These are phyloP conservation scores for Hygrophorus pudorinus DNA, from an alignment of 768 basidiomycete genomes.

Conservation along the genomic window DNA sequence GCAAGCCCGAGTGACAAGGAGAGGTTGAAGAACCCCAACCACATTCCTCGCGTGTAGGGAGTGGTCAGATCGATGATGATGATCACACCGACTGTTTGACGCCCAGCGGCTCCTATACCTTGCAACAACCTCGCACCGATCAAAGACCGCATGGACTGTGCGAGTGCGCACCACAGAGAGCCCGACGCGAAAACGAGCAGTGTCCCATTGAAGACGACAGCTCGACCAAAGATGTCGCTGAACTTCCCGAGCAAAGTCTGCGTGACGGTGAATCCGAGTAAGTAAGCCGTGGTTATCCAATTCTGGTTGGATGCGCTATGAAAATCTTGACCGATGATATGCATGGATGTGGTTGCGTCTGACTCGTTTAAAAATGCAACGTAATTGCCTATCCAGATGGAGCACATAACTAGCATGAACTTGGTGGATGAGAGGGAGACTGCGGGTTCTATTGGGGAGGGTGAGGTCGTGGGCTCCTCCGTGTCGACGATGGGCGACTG, in stretches of 20 bases:
- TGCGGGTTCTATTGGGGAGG: too few species aligned
- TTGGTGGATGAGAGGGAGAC: too few species aligned
- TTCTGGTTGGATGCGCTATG: not conserved
- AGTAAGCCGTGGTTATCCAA: not conserved
- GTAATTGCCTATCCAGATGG: too few species aligned
- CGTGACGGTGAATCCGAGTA: not conserved
- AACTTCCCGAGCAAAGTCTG: not conserved
- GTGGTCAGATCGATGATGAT: slow-evolving; percentile 1
- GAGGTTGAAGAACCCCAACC: not conserved
- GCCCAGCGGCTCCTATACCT: not conserved
- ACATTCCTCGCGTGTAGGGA: not conserved
- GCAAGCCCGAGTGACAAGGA: not conserved
- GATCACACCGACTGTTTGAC: not conserved
- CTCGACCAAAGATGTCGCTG: not conserved
- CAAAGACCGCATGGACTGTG: not conserved
- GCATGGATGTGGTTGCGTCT: not conserved
- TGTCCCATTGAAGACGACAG: not conserved
- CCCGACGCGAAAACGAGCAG: not conserved
- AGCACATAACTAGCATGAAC: too few species aligned
- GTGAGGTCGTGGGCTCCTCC: too few species aligned
- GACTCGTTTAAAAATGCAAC: not conserved
- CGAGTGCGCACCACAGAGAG: not conserved
- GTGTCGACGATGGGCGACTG: too few species aligned
- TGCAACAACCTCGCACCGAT: not conserved
- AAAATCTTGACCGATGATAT: not conserved